Conservation (phyloP, 257 asterid species). For the Solanum chaucha region DNA sequence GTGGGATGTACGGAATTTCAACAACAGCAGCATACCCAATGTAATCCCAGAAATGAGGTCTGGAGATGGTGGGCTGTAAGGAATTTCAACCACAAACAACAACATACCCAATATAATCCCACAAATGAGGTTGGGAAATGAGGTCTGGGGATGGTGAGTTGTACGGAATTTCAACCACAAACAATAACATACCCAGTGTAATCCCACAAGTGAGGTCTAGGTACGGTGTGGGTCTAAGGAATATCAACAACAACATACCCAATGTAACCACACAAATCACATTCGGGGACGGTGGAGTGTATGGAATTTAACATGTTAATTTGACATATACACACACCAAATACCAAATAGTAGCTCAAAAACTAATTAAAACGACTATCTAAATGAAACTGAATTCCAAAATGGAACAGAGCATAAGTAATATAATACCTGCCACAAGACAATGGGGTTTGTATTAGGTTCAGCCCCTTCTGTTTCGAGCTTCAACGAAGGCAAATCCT, state of each 20-base stretch:
- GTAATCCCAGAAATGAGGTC: too few species aligned
- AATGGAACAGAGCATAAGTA: background rate
- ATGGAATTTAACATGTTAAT: background rate
- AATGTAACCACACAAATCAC: background rate
- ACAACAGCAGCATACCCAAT: too few species aligned
- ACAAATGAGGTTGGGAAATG: background rate
- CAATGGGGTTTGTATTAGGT: conserved; percentile 34
- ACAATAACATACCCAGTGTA: background rate
- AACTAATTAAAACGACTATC: background rate
- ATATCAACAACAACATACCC: background rate
- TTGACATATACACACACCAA: background rate
- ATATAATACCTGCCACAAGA: conserved; percentile 57
- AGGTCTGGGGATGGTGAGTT: background rate
- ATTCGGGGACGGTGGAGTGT: background rate
- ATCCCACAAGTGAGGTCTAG: background rate
- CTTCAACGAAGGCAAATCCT: conserved; percentile 30
- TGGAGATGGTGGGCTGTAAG: too few species aligned
- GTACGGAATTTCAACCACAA: background rate
- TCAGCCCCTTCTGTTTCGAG: conserved; percentile 45
- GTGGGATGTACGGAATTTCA: too few species aligned
- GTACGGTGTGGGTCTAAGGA: background rate
- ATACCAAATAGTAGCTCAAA: background rate
- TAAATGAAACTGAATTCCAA: background rate
- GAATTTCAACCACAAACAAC: too few species aligned
- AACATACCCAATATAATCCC: background rate